These are phyloP conservation scores for Aspergillus pseudonomiae DNA, from an alignment of 2,329 filamentous ascomycete species.

Conservation along the genomic window DNA sequence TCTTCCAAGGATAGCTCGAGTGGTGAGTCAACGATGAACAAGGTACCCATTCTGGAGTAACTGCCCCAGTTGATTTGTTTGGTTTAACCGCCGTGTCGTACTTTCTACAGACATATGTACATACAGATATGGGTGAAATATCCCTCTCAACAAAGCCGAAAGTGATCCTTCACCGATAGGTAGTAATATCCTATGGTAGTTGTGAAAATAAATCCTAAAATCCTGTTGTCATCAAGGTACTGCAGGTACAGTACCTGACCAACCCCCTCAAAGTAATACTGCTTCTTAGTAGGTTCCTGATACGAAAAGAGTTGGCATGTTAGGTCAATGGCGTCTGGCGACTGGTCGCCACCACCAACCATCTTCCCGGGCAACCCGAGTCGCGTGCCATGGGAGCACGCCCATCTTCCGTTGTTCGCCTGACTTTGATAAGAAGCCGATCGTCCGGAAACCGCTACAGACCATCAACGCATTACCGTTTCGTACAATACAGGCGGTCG, in stretches of 20 bases:
- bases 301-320: not conserved
- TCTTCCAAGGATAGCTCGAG: constrained; percentile 5
- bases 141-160: not conserved
- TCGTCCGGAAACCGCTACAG: not conserved
- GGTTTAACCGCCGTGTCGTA: not conserved
- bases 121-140: not conserved
- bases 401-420: constrained; percentile 9
- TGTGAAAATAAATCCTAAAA: not conserved
- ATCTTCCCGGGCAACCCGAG: constrained; percentile 5
- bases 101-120: not conserved
- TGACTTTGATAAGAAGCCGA: constrained; percentile 8
- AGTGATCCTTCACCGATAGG: not conserved
- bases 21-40: constrained; percentile 10
- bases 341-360: constrained; percentile 4
- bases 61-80: not conserved
- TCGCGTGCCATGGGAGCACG: constrained; percentile 11
- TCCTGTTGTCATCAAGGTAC: not conserved
- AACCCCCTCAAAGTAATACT: not conserved
- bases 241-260: constrained; percentile 3
- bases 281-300: not conserved
- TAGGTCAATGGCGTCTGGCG: not conserved
- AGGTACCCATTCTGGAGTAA: not conserved
- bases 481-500: not conserved
- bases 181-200: not conserved
- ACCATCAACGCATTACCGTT: not conserved